Base-by-base conservation (phyloP, 2,329 filamentous ascomycete genomes). In the Diplodia sapinea region DNA sequence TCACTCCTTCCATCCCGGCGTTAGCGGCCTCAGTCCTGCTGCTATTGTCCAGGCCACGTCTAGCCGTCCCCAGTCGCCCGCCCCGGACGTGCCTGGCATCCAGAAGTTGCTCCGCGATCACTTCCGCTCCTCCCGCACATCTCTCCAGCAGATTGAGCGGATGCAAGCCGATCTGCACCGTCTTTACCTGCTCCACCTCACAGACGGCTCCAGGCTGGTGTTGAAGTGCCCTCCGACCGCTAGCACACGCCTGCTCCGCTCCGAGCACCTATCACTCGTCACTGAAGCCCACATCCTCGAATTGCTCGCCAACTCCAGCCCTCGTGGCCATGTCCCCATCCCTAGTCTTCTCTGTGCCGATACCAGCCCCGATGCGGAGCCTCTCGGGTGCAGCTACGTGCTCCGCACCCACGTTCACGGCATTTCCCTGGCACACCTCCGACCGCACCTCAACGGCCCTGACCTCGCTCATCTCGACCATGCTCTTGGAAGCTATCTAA, bases 201-300 rank as follows among this genome's bases (percentile, higher is more conserved):
- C 71, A 31, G 77, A 80, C 69, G 79, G 78, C 40, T 76, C 74
- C 67, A 75, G 75, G 31, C 75, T 82, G 56, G 71, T 82, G 5
- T 72, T 83, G 13, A 80, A 81, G 70, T 81, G 78, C 68, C 75
- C 77, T 40, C 80, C 82, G 23, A 70, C 76, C 38, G 69, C 71
- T 66, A 77, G 75, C 51, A 74, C 76, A 7, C 76, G 80, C 43
- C 72, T 81, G 12, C 75, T 84, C 15, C 78, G 81, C 8, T 79
- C 81, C 56, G 82, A 84, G 70, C 78, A 79, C 56, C 73, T 78
- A 40, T 73, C 76, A 13, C 70, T 83, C 3, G 78, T 79, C 65
- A 76, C 75, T 0, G 81, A 83, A 73, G 74, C 75, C 3, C 73
- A 72, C 64, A 75, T 76, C 2, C 73, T 83, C 4, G 76, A 79